phyloP scores from a whole-genome alignment of 129 eudicot species.

The Escallonia rubra region DNA sequence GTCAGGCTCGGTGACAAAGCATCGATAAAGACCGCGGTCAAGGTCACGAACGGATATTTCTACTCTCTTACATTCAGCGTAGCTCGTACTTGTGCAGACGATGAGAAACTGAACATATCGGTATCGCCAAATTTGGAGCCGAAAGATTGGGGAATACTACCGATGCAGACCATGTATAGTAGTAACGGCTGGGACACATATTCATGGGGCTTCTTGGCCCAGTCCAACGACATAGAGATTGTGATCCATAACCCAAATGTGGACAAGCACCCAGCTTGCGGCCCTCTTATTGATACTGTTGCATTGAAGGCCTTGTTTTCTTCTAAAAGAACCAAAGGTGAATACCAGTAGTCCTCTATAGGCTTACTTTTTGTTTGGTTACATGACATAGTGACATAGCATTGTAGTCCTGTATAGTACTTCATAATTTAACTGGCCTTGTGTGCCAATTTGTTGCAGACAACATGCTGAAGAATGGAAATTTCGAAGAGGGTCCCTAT shows the following conservation, averaged over 20 bases:
- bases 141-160: slow-evolving; percentile 61
- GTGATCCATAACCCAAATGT: slow-evolving; percentile 66
- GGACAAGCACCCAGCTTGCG: slow-evolving; percentile 77
- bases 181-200: slow-evolving; percentile 82
- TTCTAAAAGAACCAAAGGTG: slow-evolving; percentile 53
- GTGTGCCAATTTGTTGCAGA: slow-evolving; percentile 18
- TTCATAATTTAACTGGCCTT: background rate
- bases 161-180: slow-evolving; percentile 80
- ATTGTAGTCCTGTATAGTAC: too few relatives aligned
- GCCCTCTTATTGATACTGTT: slow-evolving; percentile 74
- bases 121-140: slow-evolving; percentile 50
- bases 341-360: background rate
- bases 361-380: too few relatives aligned
- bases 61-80: slow-evolving; percentile 66
- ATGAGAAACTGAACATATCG: slow-evolving; percentile 60
- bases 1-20: slow-evolving; percentile 74
- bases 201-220: slow-evolving; percentile 73
- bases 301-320: slow-evolving; percentile 60
- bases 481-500: slow-evolving; percentile 92
- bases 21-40: slow-evolving; percentile 50
- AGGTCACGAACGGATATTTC: slow-evolving; percentile 50
- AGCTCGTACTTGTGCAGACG: slow-evolving; percentile 85
- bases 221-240: slow-evolving; percentile 59
- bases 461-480: slow-evolving; percentile 75
- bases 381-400: background rate